phyloP scores from a whole-genome alignment of 148 eudicot species.

The Salicornia ramosissima region DNA sequence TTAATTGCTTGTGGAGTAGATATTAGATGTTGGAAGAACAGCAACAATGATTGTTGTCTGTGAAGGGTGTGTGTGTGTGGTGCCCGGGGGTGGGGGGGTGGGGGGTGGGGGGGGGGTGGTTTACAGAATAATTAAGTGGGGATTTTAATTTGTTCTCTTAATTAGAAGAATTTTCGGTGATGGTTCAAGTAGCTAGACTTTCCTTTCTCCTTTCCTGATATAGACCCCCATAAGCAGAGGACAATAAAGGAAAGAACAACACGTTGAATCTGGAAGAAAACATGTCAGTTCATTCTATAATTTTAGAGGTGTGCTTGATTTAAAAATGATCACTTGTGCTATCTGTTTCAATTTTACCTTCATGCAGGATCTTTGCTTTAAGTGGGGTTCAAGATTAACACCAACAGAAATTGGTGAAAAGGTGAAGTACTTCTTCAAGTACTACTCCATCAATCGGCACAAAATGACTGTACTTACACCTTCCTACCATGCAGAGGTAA shows the following conservation, averaged over 20 bases:
- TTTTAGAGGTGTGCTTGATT: neutral
- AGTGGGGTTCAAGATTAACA: constrained; percentile 75
- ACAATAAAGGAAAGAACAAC: neutral
- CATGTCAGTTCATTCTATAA: neutral
- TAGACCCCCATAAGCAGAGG: neutral
- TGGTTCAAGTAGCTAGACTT: neutral
- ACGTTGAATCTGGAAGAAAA: neutral
- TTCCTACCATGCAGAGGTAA: constrained; percentile 95
- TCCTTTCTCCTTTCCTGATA: neutral
- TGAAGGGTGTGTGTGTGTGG: too few species aligned
- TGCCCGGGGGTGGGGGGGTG: too few species aligned
- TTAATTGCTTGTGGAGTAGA: too few species aligned
- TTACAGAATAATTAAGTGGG: neutral
- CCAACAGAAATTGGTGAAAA: constrained; percentile 81
- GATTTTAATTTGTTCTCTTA: neutral
- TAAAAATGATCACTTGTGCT: neutral
- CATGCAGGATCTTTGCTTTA: constrained; percentile 78
- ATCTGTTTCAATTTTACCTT: neutral
- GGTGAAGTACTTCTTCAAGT: constrained; percentile 93
- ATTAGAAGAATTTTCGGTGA: neutral
- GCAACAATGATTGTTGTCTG: too few species aligned
- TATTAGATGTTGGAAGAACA: too few species aligned
- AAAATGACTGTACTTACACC: constrained; percentile 97
- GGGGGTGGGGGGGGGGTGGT: too few species aligned
- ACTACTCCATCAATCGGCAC: constrained; percentile 90